Evolutionary conservation across 1,284 basidiomycete species (phyloP), one percentile per base, ranked within the genome.

Genomic region (Marasmius tenuissimus): DNA sequence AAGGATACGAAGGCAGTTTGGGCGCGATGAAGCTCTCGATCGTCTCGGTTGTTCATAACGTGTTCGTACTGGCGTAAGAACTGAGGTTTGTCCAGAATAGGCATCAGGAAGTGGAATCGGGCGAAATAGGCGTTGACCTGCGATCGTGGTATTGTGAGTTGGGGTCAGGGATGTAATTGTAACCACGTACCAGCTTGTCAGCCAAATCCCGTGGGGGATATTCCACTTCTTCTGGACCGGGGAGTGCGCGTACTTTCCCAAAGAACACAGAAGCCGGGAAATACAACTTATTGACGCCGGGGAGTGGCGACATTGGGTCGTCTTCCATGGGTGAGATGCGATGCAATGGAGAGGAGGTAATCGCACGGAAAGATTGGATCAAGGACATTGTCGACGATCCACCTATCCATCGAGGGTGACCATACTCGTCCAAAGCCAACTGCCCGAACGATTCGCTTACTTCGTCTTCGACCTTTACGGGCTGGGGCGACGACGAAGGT

Each of bases 371-470:
- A 4, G 91, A 93, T 71, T 95, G 92, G 59, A 96, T 93, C 66
- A 96, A 83, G 9, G 93, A 92, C 86, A 96, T 91, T 10, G 93
- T 94, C 33, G 92, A 94, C 9, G 93, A 94, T 53, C 92, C 90
- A 38, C 93, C 93, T 68, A 96, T 95, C 93, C 93, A 96, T 64
- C 93, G 87, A 79, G 92, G 87, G 74, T 94, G 93, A 22, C 93
- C 93, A 67, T 94, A 88, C 72, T 95, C 93, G 69, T 96, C 93
- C 52, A 94, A 81, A 33, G 92, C 90, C 60, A 95, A 84, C 71
- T 94, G 93, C 20, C 93, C 93, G 70, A 93, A 89, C 33, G 89
- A 87, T 71, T 93, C 91, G 67, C 84, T 86, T 66, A 92, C 82
- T 72, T 92, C 91, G 67, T 81, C 82, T 78, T 84, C 87, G 66